A percentile compares a stretch with the other conserved stretches of the same genome.
These are phyloP conservation scores for Polytrichum formosum DNA, from an alignment of 225 moss, liverwort and hornwort species.

Conservation along the genomic window DNA sequence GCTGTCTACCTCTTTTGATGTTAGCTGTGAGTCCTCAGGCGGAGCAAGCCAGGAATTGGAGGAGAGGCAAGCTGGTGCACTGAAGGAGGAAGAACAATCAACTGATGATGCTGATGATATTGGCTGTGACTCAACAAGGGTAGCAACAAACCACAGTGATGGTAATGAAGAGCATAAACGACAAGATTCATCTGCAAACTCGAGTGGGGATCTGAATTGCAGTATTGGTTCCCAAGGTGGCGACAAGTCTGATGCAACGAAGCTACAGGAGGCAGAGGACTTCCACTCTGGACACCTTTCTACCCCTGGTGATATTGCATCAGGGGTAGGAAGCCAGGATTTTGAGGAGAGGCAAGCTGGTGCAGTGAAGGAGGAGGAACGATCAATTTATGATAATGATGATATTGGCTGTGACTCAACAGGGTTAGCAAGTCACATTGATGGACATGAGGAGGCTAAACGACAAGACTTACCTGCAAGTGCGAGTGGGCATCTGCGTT, in stretches of 20 bases:
- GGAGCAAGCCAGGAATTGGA: too few species aligned
- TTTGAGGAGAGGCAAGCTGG: too few species aligned
- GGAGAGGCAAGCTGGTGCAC: too few species aligned
- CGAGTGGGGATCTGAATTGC: not conserved
- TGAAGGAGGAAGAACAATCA: slow-evolving; percentile 8
- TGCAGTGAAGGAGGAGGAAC: slow-evolving; percentile 8
- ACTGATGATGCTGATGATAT: slow-evolving; percentile 20
- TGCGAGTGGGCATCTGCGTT: not conserved
- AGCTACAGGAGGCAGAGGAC: slow-evolving; percentile 57
- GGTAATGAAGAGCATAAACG: not conserved
- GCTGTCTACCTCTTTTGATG: not conserved
- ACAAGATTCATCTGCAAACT: not conserved
- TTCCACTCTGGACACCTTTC: slow-evolving; percentile 72
- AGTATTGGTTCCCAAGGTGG: not conserved
- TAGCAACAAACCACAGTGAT: not conserved
- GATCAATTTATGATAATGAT: not conserved
- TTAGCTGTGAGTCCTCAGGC: slow-evolving; percentile 52
- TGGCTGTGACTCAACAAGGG: not conserved
- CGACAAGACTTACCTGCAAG: not conserved
- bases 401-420: slow-evolving; percentile 21
- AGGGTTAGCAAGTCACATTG: not conserved
- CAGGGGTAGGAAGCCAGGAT: too few species aligned
- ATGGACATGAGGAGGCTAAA: not conserved
- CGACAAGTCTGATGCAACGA: slow-evolving; percentile 12
- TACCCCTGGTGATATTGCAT: too few species aligned